phyloP scores from a whole-genome alignment of 257 asterid genomes.

The Euphrasia confusa region DNA sequence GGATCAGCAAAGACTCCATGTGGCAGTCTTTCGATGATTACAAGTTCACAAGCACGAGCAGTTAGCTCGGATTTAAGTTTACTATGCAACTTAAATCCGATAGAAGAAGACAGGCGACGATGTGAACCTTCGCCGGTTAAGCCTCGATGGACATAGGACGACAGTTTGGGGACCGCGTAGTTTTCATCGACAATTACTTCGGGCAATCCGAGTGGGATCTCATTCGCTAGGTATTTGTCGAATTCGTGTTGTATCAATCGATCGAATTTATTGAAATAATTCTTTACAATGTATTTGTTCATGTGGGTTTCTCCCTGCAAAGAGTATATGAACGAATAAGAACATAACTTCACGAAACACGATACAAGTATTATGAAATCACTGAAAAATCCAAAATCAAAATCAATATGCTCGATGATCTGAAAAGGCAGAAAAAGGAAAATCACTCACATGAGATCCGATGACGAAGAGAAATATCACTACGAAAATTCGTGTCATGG shows the following conservation, averaged over 20 bases:
- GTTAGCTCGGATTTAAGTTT: constrained; percentile 28
- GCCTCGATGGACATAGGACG: constrained; percentile 28
- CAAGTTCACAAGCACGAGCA: constrained; percentile 40
- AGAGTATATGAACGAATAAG: not conserved
- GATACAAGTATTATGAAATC: constrained; percentile 13
- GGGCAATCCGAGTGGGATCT: constrained; percentile 36
- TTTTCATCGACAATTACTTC: constrained; percentile 27
- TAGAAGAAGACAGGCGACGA: constrained; percentile 51
- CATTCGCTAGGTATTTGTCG: constrained; percentile 34
- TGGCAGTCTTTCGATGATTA: constrained; percentile 65
- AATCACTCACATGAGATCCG: constrained; percentile 32
- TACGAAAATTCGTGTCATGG: not conserved
- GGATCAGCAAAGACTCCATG: constrained; percentile 87
- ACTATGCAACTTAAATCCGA: constrained; percentile 36
- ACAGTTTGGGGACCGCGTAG: constrained; percentile 25
- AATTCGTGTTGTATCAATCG: constrained; percentile 42
- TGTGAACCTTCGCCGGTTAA: constrained; percentile 92
- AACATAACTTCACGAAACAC: constrained; percentile 4
- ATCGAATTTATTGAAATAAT: constrained; percentile 43
- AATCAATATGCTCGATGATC: too few species aligned
- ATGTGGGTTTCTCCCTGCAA: constrained; percentile 34
- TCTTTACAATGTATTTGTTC: constrained; percentile 40
- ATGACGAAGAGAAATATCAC: constrained; percentile 26
- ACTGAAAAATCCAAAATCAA: not conserved
- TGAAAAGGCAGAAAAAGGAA: not conserved